These are phyloP conservation scores for Medicago truncatula DNA, from an alignment of 306 rosid species.

Conservation along the genomic window MtrunA17r5.0-ANR NC_053043.1:13107501-13108000, in stretches of 20 bases:
- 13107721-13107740: constrained; percentile 21
- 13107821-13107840: constrained; percentile 74
- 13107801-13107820: constrained; percentile 42
- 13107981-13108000: too few species aligned
- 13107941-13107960: neutral
- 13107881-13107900: constrained; percentile 57
- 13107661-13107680: constrained; percentile 70
- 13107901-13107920: constrained; percentile 29
- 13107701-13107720: constrained; percentile 15
- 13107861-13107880: constrained; percentile 79
- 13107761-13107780: neutral
- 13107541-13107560: constrained; percentile 34
- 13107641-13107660: constrained; percentile 71
- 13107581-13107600: constrained; percentile 65
- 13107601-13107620: constrained; percentile 74
- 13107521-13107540: constrained; percentile 23
- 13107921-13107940: constrained; percentile 28
- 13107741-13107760: constrained; percentile 11
- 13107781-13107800: neutral
- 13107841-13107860: constrained; percentile 64
- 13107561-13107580: constrained; percentile 25
- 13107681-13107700: constrained; percentile 84
- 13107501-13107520: constrained; percentile 37
- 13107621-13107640: constrained; percentile 71
- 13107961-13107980: too few species aligned